Evolutionary conservation across 192 early-diverging fungal genomes (phyloP), one percentile per base, ranked within the genome.

Genomic region (Chytriomyces sp.): DNA sequence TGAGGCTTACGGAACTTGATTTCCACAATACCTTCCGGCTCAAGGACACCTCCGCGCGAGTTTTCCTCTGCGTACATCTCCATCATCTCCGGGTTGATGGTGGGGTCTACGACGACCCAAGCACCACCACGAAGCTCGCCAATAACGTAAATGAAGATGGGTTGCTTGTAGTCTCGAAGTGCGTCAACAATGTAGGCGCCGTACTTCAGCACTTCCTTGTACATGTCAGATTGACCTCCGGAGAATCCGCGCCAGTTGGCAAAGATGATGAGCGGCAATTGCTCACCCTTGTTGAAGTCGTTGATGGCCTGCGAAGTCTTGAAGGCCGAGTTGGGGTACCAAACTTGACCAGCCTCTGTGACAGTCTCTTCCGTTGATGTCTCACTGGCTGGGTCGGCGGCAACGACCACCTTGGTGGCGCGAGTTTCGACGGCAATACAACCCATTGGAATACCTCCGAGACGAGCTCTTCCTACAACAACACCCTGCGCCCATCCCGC

Each of bases 171-270:
- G 61, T 90, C 89, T n/a, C 88, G 74, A 44, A 99, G 89, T 7
- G 97, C 94, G 84, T 99, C 97, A 56, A 99, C 97, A 74, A 99
- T 99, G 79, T 92, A 88, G 7, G 97, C 88, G 52, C 96, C 97
- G 77, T 95, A 99, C 79, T 99, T 99, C 63, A 99, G 87, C 7
- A 99, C 88, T 79, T 96, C 97, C 80, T 96, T 92, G 86, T 91
- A 98, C 94, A 99, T 96, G 81, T 99, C 97, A 76, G 92, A 92
- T 80, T 99, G 97, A 68, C 97, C 97, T 62, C 97, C 97, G 32
- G 94, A 94, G 88, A 99, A 99, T 58, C 96, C 97, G 83, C 97
- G 93, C 97, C 97, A 99, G 92, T 99, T 99, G 79, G 97, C 97
- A 90, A 99, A 97, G 80, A 99, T 93, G 73, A 99, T 95, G 76